A percentile compares a stretch with the other conserved stretches of the same genome.
Evolutionary conservation across 2,329 filamentous ascomycete genomes (phyloP).

Genomic region (Aspergillus sp.): DNA sequence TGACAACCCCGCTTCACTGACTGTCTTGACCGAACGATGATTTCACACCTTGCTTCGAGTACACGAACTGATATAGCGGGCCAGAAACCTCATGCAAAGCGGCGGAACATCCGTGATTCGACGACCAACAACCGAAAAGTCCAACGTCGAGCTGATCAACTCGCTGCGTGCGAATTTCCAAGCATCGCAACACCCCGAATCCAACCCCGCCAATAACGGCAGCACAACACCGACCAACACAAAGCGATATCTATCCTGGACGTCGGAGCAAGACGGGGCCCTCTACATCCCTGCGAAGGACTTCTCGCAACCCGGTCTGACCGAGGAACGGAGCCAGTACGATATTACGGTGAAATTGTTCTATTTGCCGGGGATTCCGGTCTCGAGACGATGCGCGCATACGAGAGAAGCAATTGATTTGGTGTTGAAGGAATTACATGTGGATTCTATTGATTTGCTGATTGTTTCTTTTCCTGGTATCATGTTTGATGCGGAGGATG

Average conservation of each 20-base stretch:
- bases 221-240: conserved; percentile 11
- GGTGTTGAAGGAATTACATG: conserved; percentile 73
- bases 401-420: conserved; percentile 73
- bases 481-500: conserved; percentile 88
- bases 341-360: conserved; percentile 96
- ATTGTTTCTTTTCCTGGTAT: conserved; percentile 92
- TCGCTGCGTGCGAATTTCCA: conserved; percentile 80
- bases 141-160: conserved; percentile 88
- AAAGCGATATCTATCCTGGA: conserved; percentile 62
- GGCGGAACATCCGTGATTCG: conserved; percentile 79
- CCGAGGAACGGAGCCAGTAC: conserved; percentile 79
- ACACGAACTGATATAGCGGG: not conserved
- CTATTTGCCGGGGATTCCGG: conserved; percentile 70
- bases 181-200: conserved; percentile 61
- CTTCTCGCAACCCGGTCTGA: conserved; percentile 64
- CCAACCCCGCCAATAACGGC: conserved; percentile 18
- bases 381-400: conserved; percentile 62
- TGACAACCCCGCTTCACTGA: conserved; percentile 3
- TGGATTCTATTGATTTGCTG: conserved; percentile 74
- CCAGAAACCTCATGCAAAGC: conserved; percentile 76
- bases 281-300: conserved; percentile 77
- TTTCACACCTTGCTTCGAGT: too few species aligned
- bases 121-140: conserved; percentile 71
- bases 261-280: conserved; percentile 46
- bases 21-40: not conserved